Evolutionary conservation across 768 basidiomycete genomes (phyloP).

Genomic region (Candolleomyces eurysporus): DNA sequence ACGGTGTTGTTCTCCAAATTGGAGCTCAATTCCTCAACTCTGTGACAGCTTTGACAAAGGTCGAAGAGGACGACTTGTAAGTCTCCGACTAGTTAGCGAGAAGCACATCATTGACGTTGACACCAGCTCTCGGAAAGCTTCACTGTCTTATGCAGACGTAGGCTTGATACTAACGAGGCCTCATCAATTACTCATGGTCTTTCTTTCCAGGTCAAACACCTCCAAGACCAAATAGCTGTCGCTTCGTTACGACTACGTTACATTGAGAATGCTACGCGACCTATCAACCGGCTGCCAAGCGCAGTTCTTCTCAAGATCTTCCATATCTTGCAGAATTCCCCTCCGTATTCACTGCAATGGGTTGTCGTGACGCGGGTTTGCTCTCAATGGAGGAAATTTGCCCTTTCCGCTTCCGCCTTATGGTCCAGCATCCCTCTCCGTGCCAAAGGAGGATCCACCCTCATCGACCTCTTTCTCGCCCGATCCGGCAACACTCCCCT

Average conservation of each 20-base stretch:
- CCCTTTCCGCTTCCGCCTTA: neutral
- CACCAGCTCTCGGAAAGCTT: neutral
- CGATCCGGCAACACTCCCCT: neutral
- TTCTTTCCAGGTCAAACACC: neutral
- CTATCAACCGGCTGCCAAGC: neutral
- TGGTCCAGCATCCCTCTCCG: neutral
- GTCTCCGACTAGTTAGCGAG: neutral
- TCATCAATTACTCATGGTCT: neutral
- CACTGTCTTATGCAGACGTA: neutral
- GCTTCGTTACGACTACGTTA: neutral
- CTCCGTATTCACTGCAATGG: neutral
- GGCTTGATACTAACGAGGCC: neutral
- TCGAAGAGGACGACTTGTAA: neutral
- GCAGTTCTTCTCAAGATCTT: neutral
- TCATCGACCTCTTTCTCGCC: neutral
- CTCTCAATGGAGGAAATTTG: neutral
- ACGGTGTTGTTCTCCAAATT: neutral
- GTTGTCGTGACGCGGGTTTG: neutral
- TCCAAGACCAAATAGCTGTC: neutral
- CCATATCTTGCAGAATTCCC: neutral
- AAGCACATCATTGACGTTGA: neutral
- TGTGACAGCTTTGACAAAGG: neutral
- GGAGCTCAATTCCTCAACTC: neutral
- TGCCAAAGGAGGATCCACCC: neutral
- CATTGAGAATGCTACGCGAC: neutral